These are phyloP conservation scores for Aspergillus latus DNA, from an alignment of 2,329 filamentous ascomycete species.

Conservation along the genomic window DNA sequence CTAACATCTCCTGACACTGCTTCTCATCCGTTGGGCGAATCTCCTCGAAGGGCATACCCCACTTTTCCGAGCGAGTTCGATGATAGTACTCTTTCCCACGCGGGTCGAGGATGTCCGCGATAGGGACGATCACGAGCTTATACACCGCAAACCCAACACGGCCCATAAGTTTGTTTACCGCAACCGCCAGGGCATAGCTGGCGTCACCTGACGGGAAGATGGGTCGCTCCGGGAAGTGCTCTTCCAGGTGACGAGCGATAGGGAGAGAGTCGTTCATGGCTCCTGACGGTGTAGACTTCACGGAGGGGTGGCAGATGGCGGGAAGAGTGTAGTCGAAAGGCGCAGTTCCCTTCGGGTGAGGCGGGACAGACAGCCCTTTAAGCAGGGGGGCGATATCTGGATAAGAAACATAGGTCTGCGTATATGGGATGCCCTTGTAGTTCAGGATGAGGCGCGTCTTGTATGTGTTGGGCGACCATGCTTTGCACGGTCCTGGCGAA, in stretches of 20 bases:
- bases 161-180: conserved; percentile 19
- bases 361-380: conserved; percentile 23
- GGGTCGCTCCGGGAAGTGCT: conserved; percentile 28
- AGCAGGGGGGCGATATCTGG: conserved; percentile 32
- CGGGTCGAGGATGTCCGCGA: conserved; percentile 28
- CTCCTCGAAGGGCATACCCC: conserved; percentile 32
- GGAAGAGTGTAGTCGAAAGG: conserved; percentile 33
- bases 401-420: conserved; percentile 29
- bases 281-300: conserved; percentile 26
- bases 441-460: conserved; percentile 28
- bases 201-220: conserved; percentile 37
- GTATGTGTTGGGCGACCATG: conserved; percentile 32
- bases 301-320: conserved; percentile 31
- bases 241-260: conserved; percentile 34
- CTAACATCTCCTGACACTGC: conserved; percentile 21
- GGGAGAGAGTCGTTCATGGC: conserved; percentile 37
- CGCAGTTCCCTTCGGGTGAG: conserved; percentile 16
- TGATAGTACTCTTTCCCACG: conserved; percentile 33
- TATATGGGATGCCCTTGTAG: conserved; percentile 30
- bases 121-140: conserved; percentile 25
- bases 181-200: conserved; percentile 33
- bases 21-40: conserved; percentile 27
- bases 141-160: background rate
- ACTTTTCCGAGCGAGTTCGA: conserved; percentile 26
- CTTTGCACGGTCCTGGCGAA: conserved; percentile 27